Conservation (phyloP, 148 eudicot species). For the Fagopyrum tataricum region DNA sequence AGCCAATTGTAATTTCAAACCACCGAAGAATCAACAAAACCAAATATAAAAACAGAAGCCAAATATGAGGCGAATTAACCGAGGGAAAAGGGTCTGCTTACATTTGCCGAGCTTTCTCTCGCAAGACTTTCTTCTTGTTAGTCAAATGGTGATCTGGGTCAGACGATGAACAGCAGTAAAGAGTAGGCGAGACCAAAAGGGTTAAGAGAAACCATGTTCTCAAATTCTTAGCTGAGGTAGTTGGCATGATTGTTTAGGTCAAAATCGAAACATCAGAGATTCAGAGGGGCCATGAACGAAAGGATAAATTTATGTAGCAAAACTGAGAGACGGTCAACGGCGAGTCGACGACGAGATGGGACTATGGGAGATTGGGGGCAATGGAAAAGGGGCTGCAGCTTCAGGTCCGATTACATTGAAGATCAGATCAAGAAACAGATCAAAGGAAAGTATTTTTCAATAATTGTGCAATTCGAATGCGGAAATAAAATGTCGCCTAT, state of each 20-base stretch:
- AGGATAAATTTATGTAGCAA: not conserved
- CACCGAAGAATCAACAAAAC: not conserved
- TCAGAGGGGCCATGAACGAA: not conserved
- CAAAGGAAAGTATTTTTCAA: no score
- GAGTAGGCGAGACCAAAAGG: slow-evolving; percentile 37
- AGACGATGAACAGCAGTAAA: slow-evolving; percentile 30
- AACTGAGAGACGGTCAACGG: not conserved
- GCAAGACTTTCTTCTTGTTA: slow-evolving; percentile 63
- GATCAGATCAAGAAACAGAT: not conserved
- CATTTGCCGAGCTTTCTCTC: slow-evolving; percentile 79
- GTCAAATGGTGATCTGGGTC: slow-evolving; percentile 34
- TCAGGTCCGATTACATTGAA: not conserved
- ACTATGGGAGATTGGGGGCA: not conserved
- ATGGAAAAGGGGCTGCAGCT: not conserved
- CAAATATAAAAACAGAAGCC: not conserved
- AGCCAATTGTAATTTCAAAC: not conserved
- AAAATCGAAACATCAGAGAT: not conserved
- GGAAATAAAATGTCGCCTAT: no score
- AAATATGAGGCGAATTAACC: not conserved
- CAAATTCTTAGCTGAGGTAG: slow-evolving; percentile 18
- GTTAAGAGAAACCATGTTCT: slow-evolving; percentile 46
- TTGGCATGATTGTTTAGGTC: slow-evolving; percentile 27
- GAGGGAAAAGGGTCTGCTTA: slow-evolving; percentile 21
- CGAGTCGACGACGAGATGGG: not conserved
- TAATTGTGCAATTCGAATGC: no score